phyloP scores from a whole-genome alignment of 345 rosid genomes.

The Sisymbrium altissimum region DNA sequence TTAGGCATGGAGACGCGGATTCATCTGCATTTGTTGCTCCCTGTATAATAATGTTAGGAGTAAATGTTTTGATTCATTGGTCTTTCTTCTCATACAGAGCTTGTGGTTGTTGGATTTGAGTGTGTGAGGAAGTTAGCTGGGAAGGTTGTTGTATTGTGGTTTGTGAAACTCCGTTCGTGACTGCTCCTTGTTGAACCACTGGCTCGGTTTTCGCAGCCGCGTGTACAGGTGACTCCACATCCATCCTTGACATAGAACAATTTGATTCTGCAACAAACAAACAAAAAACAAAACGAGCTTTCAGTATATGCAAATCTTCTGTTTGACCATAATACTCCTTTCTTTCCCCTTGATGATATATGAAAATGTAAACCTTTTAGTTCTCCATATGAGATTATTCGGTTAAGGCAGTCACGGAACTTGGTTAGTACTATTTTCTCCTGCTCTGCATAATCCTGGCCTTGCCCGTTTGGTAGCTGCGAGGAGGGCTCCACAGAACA shows the following conservation, averaged over 20 bases:
- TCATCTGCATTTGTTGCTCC: constrained; percentile 16
- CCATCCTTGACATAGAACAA: constrained; percentile 29
- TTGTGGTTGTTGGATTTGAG: constrained; percentile 13
- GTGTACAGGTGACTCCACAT: constrained; percentile 17
- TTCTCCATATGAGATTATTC: constrained; percentile 77
- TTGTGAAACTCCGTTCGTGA: constrained; percentile 29
- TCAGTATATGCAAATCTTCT: not conserved
- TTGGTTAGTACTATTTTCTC: constrained; percentile 69
- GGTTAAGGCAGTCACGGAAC: constrained; percentile 88
- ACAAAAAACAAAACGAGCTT: constrained; percentile 4
- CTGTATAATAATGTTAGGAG: constrained; percentile 21
- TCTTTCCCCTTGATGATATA: not conserved
- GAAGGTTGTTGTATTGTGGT: constrained; percentile 19
- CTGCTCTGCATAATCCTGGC: constrained; percentile 68
- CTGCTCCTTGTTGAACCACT: constrained; percentile 26
- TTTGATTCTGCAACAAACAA: constrained; percentile 33
- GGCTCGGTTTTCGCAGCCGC: constrained; percentile 19
- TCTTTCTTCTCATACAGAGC: constrained; percentile 31
- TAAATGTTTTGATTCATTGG: constrained; percentile 7
- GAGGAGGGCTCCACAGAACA: constrained; percentile 64
- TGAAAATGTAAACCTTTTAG: constrained; percentile 52
- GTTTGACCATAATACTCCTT: not conserved
- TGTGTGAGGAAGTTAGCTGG: constrained; percentile 17
- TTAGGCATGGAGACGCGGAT: not conserved
- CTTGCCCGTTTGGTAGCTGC: constrained; percentile 52